Evolutionary conservation across 306 rosid species (phyloP), one percentile per base, ranked within the genome.

Genomic region (Canavalia gladiata): DNA sequence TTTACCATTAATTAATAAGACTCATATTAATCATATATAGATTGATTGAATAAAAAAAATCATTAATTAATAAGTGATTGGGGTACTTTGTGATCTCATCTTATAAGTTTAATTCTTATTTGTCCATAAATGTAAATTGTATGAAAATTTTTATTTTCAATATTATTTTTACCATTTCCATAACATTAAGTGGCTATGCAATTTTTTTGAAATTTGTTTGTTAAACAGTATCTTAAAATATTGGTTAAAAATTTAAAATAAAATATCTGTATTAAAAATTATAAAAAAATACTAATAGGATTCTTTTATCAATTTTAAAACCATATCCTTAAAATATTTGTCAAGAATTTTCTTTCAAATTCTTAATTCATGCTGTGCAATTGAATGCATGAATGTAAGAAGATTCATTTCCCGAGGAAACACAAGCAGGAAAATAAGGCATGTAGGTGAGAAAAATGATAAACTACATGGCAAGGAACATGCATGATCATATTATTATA

Each of bases 401-500:
- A 45, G 11, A 75, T 75, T 31, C 37, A n/a, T 34, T 33, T 35
- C 18, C 4, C 1, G 2, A 13, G 33, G 63, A 63, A 76, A 49
- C 50, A 9, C 54, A 59, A 29, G 29, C 39, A 56, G 65, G 51
- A 55, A 37, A 57, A 56, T 57, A 8, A 7, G 5, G 43, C 68
- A 74, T 10, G 39, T 58, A 29, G 41, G 25, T 73, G 12, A 57
- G 68, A 42, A 59, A 75, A 59, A 18, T 45, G 70, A 45, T 58
- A 29, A 57, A 74, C 43, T 42, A 63, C 72, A 64, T 51, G 65
- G 6, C 58, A 7, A 68, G 35, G 42, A 41, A 67, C n/a, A 7
- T 52, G 41, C 31, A 54, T 66, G 54, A 13, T 25, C 37, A 34
- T 33, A 7, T 33, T 9, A 62, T 62, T 5, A 31, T 9, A 1